These are phyloP conservation scores for Leccinum rimulosum DNA, from an alignment of 768 basidiomycete species.

Conservation along the genomic window DNA sequence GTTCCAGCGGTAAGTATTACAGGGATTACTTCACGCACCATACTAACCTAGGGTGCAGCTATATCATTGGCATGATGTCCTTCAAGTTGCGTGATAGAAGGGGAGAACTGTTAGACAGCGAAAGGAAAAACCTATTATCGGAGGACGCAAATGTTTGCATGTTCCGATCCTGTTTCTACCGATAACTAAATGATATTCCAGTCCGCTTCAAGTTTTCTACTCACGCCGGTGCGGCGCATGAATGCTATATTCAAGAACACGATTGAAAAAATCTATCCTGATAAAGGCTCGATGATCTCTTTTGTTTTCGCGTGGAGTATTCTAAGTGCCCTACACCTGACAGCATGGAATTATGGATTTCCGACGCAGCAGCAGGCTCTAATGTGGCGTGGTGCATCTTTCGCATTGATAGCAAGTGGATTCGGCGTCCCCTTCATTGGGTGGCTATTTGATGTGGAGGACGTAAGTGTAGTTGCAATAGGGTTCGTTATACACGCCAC, in stretches of 20 bases:
- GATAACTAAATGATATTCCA: neutral
- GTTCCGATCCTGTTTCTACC: neutral
- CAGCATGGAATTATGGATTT: neutral
- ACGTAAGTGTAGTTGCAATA: no score
- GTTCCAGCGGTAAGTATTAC: no score
- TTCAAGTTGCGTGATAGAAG: no score
- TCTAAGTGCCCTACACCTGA: neutral
- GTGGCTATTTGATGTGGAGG: neutral
- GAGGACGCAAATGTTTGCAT: neutral
- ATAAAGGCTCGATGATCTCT: neutral
- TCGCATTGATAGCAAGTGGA: neutral
- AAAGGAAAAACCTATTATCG: neutral
- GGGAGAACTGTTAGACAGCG: neutral
- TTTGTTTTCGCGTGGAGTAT: neutral
- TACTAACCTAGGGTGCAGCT: no score
- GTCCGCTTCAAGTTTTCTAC: no score
- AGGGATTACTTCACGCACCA: no score
- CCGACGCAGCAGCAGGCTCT: neutral
- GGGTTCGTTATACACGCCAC: no score
- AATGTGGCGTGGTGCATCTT: neutral
- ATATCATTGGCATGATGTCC: no score
- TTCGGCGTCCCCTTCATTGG: neutral
- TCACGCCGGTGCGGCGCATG: neutral
- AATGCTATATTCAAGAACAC: neutral
- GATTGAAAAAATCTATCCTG: neutral